phyloP scores from a whole-genome alignment of 1,284 basidiomycete genomes.

The Pseudomicrostroma phylloplanum region DNA sequence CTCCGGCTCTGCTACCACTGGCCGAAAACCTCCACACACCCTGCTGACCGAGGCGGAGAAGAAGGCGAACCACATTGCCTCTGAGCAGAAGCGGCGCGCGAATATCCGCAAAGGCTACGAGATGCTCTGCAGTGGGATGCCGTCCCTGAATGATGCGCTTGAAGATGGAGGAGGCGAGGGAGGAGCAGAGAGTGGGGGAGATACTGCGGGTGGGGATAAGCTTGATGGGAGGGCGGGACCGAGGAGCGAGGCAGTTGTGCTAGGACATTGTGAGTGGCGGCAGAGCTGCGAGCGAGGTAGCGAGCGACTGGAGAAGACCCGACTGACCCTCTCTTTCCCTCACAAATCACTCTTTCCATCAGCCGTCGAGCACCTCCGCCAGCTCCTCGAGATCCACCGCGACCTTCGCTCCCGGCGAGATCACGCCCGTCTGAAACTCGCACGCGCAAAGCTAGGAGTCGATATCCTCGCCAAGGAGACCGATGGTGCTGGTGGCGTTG shows the following conservation, averaged over 20 bases:
- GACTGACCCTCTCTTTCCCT: neutral
- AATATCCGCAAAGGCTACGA: slow-evolving; percentile 83
- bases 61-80: slow-evolving; percentile 86
- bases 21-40: slow-evolving; percentile 52
- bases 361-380: slow-evolving; percentile 11
- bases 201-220: slow-evolving; percentile 14
- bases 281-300: slow-evolving; percentile 1
- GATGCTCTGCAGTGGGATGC: slow-evolving; percentile 68
- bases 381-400: slow-evolving; percentile 9
- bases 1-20: neutral
- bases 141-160: slow-evolving; percentile 59
- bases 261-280: slow-evolving; percentile 22
- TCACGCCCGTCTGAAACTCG: slow-evolving; percentile 1
- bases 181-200: slow-evolving; percentile 10
- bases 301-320: neutral
- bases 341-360: neutral
- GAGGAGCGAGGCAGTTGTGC: slow-evolving; percentile 31
- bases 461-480: neutral
- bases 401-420: slow-evolving; percentile 4
- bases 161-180: slow-evolving; percentile 8
- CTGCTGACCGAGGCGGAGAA: slow-evolving; percentile 77
- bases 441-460: neutral
- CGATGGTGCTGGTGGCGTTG: no score
- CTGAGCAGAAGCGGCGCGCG: slow-evolving; percentile 80
- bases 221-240: slow-evolving; percentile 34